phyloP scores from a whole-genome alignment of 345 rosid species.

The Gossypium turneri region DNA sequence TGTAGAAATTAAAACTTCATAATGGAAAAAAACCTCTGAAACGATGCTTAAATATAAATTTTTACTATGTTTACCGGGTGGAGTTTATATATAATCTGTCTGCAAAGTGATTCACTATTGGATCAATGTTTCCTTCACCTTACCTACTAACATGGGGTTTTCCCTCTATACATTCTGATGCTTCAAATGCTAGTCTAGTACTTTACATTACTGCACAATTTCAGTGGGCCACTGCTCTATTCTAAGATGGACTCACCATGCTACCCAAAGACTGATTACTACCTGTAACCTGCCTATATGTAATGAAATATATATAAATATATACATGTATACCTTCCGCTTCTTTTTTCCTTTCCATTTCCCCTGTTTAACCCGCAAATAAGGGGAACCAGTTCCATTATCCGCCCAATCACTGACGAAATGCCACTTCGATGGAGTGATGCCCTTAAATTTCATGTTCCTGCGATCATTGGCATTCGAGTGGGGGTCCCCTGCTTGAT shows the following conservation, averaged over 20 bases:
- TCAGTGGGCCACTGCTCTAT: not conserved
- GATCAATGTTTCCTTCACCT: no score
- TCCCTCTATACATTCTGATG: no score
- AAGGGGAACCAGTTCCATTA: not conserved
- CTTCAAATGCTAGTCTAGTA: not conserved
- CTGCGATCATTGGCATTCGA: not conserved
- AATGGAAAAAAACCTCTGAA: no score
- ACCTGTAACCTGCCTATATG: not conserved
- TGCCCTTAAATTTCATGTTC: not conserved
- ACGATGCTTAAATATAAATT: no score
- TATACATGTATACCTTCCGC: not conserved
- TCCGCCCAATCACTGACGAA: not conserved
- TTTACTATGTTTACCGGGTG: no score
- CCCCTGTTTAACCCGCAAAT: not conserved
- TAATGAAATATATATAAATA: not conserved
- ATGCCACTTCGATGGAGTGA: not conserved
- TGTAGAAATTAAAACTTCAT: no score
- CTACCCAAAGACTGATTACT: not conserved
- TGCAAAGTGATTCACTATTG: no score
- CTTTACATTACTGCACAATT: not conserved
- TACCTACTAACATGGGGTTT: no score
- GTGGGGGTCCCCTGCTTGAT: not conserved
- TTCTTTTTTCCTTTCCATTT: not conserved
- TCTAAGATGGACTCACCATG: not conserved
- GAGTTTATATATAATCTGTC: no score